Evolutionary conservation across 2,329 filamentous ascomycete species (phyloP).

Genomic region (Corynespora cassiicola): DNA sequence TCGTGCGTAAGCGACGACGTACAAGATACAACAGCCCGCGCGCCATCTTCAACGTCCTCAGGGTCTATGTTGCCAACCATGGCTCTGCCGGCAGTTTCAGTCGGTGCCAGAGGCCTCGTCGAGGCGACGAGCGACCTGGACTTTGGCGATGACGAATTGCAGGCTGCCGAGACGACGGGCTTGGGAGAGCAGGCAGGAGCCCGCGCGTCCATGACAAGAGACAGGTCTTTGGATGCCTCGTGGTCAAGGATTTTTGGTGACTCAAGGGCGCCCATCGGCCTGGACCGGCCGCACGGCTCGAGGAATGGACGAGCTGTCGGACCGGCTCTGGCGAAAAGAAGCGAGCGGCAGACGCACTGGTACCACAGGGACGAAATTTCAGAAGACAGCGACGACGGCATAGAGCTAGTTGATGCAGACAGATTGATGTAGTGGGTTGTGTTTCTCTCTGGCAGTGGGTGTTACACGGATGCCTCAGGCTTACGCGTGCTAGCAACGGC

Average conservation of each 20-base stretch:
- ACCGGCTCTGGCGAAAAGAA: conserved; percentile 15
- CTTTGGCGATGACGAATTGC: conserved; percentile 8
- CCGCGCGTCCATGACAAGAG: conserved; percentile 31
- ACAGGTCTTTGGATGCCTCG: conserved; percentile 23
- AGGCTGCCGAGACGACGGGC: conserved; percentile 14
- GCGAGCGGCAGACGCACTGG: conserved; percentile 7
- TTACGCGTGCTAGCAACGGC: background rate
- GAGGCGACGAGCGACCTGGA: conserved; percentile 13
- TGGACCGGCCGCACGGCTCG: conserved; percentile 14
- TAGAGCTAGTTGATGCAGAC: conserved; percentile 25
- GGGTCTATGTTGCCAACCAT: conserved; percentile 14
- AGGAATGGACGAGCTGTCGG: conserved; percentile 17
- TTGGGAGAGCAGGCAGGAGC: conserved; percentile 26
- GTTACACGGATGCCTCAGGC: conserved; percentile 10
- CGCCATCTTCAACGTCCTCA: conserved; percentile 21
- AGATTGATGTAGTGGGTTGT: conserved; percentile 13
- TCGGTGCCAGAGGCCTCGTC: conserved; percentile 6
- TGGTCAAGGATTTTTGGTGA: conserved; percentile 15
- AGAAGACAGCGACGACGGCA: conserved; percentile 17
- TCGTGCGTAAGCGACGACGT: conserved; percentile 29
- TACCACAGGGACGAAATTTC: conserved; percentile 21
- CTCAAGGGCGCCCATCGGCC: conserved; percentile 23
- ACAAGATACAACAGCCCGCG: conserved; percentile 23
- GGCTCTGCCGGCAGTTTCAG: conserved; percentile 21
- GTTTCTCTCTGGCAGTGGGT: conserved; percentile 5